Evolutionary conservation across 768 basidiomycete species (phyloP), one percentile per base, ranked within the genome.

Genomic region (Trametopsis cervina): DNA sequence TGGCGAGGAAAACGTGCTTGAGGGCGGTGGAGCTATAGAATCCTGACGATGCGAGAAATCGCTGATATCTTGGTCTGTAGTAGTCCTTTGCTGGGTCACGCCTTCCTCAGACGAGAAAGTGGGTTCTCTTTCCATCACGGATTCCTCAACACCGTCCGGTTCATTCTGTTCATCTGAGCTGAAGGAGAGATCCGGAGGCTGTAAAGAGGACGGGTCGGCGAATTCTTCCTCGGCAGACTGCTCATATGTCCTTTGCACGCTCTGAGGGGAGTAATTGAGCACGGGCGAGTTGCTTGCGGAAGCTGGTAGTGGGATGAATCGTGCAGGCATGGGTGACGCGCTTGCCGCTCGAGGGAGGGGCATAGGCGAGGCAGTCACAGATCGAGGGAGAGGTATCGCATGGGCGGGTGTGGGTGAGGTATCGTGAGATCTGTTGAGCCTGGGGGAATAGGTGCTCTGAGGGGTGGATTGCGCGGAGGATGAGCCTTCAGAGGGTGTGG

Each of bases 41-140:
- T 64, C 60, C n/a, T 45, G 59, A 49, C 25, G 25, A 22, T 46
- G 25, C 25, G 29, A 17, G 6, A 42, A 25, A 25, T 25, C 29
- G 6, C 36, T 53, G 12, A 40, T 46, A 13, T 18, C 35, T 11
- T 43, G 42, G 15, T 27, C 40, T 10, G 45, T 46, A 5, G 42
- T 46, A 17, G 53, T 7, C 9, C 15, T 33, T 33, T 7, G 36
- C 20, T 42, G 49, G 1, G 60, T 60, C 1, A 50, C 46, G 1
- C 56, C 57, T 12, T 75, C 81, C 26, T 84, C 81, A 9, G 85
- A 85, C 0, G 85, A 85, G 57, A 87, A 87, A 0, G 85, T 87
- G 4, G 83, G 81, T 42, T 85, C 82, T 15, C 59, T 53, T 5
- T 45, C 52, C 49, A 13, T 42, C 40, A n/a, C 21, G 29, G 22